Percentiles rank a stretch among this genome's conserved stretches.
Conservation (phyloP, 345 rosid genomes). For the Populus simonii region DNA sequence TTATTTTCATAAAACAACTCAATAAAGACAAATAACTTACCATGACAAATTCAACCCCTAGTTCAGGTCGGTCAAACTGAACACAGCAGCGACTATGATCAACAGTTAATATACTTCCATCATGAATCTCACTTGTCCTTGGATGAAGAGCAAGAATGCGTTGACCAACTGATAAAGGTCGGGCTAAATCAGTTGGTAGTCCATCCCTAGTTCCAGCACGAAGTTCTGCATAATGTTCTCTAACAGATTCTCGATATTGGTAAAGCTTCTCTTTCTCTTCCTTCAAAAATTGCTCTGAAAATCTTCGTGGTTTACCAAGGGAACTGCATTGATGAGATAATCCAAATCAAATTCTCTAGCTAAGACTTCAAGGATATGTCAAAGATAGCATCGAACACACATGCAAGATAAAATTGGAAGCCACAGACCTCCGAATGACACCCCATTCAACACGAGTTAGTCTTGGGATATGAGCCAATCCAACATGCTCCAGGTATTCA, state of each 20-base stretch:
- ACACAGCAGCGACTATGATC: slow-evolving; percentile 77
- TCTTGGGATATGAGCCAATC: slow-evolving; percentile 90
- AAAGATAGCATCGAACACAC: not conserved
- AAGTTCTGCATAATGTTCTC: slow-evolving; percentile 79
- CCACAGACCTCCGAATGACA: slow-evolving; percentile 78
- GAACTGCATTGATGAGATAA: slow-evolving; percentile 56
- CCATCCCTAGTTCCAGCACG: slow-evolving; percentile 79
- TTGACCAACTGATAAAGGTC: slow-evolving; percentile 87
- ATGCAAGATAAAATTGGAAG: slow-evolving; percentile 17
- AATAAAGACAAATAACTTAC: slow-evolving; percentile 35
- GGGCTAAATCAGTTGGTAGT: slow-evolving; percentile 88
- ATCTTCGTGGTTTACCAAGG: slow-evolving; percentile 95
- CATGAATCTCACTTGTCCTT: slow-evolving; percentile 75
- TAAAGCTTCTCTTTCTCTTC: slow-evolving; percentile 87
- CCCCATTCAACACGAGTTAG: slow-evolving; percentile 98
- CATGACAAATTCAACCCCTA: slow-evolving; percentile 89
- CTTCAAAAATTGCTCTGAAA: slow-evolving; percentile 71
- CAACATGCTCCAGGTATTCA: slow-evolving; percentile 88
- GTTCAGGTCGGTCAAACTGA: slow-evolving; percentile 72
- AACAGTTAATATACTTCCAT: slow-evolving; percentile 87
- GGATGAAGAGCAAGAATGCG: slow-evolving; percentile 84
- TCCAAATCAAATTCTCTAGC: not conserved
- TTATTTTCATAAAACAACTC: not conserved
- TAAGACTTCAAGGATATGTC: not conserved
- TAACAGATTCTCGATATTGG: slow-evolving; percentile 84